Base-by-base conservation (phyloP, 495 filamentous ascomycete genomes). In the Tuber brumale region DNA sequence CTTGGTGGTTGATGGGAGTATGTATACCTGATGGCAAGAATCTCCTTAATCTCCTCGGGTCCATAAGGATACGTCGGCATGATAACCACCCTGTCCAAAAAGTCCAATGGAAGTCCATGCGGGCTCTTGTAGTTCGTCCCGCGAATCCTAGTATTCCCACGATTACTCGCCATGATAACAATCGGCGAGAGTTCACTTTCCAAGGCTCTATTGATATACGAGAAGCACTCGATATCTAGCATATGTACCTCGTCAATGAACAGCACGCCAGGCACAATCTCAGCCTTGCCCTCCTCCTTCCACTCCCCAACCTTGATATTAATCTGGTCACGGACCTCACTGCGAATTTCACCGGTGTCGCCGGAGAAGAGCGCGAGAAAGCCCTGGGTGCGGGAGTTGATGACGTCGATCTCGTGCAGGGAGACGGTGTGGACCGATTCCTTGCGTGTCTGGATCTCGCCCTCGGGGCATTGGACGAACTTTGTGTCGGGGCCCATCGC, bases 181-280 rank as follows among this genome's bases (percentile, higher is more conserved):
- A 99, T 95, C 45, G 95, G 95, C 2, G 95, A 93, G 27, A 99
- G 88, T 78, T 97, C 94, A 37, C 91, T 92, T 84, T 99, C 95
- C 37, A 98, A 87, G 8, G 95, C 95, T 42, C 96, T 92, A 87
- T 99, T 99, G 87, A 99, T 91, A 87, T 94, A 99, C 69, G 93
- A 94, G 86, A 97, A 99, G 86, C 95, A 97, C 82, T 99, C 95
- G 78, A 97, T 97, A 84, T 99, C 95, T 31, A 99, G 91, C 95
- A 98, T 98, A 86, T 99, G 95, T 3, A 99, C 94, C 85, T 99
- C 95, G 81, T 99, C 95, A 80, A 99, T 97, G 87, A 99, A 99
- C 16, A 99, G 86, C 31, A 99, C 95, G 71, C 95, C 95, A 0
- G 95, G 95, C 3, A 98, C 95, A 35, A 99, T 97, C 86, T 95